Conservation (phyloP, 768 basidiomycete species). For the Naematelia encephala region DNA sequence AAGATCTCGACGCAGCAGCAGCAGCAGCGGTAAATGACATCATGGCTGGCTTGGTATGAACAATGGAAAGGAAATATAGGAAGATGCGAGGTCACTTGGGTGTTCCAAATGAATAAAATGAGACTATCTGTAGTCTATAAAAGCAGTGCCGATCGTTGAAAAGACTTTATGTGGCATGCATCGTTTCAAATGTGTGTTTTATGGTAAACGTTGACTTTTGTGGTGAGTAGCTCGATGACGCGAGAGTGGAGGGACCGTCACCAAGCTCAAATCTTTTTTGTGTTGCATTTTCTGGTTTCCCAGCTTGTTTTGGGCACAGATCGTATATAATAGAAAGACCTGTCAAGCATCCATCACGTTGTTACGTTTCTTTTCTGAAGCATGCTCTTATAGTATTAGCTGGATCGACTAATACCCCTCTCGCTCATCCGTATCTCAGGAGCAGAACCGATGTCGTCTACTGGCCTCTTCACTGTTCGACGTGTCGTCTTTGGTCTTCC, state of each 20-base stretch:
- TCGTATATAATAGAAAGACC: not conserved
- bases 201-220: not conserved
- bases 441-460: not conserved
- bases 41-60: slow-evolving; percentile 24
- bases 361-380: not conserved
- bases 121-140: slow-evolving; percentile 7
- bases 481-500: slow-evolving; percentile 34
- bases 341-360: not conserved
- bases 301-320: no score
- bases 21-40: slow-evolving; percentile 47
- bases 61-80: not conserved
- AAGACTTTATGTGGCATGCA: slow-evolving; percentile 2
- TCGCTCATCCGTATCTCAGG: not conserved
- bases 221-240: not conserved
- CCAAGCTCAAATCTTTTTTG: no score
- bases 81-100: not conserved
- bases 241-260: not conserved
- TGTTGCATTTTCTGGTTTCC: no score
- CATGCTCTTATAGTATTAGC: not conserved
- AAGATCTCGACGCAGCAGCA: slow-evolving; percentile 46
- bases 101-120: not conserved
- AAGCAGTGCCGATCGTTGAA: no score
- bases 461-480: slow-evolving; percentile 15
- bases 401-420: not conserved
- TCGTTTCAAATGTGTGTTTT: slow-evolving; percentile 1